Evolutionary conservation across 2,329 filamentous ascomycete genomes (phyloP).

Genomic region (Aspergillus amoenus): DNA sequence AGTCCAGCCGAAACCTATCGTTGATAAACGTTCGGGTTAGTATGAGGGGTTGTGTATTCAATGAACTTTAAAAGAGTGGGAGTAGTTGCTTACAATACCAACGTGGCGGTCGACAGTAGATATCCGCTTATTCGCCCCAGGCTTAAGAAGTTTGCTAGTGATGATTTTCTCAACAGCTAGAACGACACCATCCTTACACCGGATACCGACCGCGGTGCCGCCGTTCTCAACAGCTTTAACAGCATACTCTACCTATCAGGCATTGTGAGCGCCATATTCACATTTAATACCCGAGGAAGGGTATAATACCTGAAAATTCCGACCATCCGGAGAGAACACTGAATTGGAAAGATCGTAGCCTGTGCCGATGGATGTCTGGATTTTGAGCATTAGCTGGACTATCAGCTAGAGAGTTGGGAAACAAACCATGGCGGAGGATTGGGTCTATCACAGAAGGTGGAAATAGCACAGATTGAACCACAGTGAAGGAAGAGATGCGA

Average conservation of each 20-base stretch:
- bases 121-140: conserved; percentile 95
- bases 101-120: conserved; percentile 90
- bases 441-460: not conserved
- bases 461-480: not conserved
- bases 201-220: conserved; percentile 91
- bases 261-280: conserved; percentile 16
- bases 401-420: conserved; percentile 2
- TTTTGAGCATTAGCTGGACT: conserved; percentile 17
- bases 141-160: conserved; percentile 90
- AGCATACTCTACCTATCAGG: conserved; percentile 77
- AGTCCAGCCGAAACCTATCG: conserved; percentile 86
- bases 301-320: conserved; percentile 83
- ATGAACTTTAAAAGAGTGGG: not conserved
- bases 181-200: conserved; percentile 95
- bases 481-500: not conserved
- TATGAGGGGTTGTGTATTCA: not conserved
- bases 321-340: conserved; percentile 97
- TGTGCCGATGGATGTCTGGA: conserved; percentile 96
- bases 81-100: conserved; percentile 69
- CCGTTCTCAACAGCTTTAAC: conserved; percentile 98
- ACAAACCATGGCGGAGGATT: conserved; percentile 22
- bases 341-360: conserved; percentile 99
- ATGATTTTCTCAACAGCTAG: conserved; percentile 96
- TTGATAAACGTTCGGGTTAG: not conserved
- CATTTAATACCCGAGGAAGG: not conserved